Evolutionary conservation across 768 basidiomycete genomes (phyloP).

Genomic region (Auricularia sp.): DNA sequence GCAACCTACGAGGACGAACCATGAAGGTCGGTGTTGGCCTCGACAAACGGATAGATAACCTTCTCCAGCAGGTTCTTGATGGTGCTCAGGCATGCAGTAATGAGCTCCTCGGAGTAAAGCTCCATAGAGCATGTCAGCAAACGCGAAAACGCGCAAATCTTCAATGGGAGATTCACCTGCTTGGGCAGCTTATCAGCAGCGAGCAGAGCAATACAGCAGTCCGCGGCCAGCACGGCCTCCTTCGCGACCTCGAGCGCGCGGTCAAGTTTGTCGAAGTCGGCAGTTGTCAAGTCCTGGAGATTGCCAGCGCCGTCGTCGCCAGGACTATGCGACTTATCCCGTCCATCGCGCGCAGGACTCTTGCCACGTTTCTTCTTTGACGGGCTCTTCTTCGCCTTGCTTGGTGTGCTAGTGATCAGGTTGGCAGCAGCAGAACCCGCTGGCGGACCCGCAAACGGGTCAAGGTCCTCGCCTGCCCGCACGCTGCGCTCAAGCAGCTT

Average conservation of each 20-base stretch:
- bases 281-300: constrained; percentile 29
- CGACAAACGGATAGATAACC: constrained; percentile 79
- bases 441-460: constrained; percentile 43
- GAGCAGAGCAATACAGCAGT: constrained; percentile 71
- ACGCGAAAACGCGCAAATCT: not conserved
- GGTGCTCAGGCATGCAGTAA: constrained; percentile 62
- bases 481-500: constrained; percentile 75
- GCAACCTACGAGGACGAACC: constrained; percentile 20
- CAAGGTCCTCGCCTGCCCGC: constrained; percentile 61
- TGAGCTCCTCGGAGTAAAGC: constrained; percentile 92
- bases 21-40: constrained; percentile 31
- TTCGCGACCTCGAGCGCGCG: constrained; percentile 47
- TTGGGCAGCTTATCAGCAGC: constrained; percentile 73
- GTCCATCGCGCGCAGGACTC: constrained; percentile 17
- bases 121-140: constrained; percentile 20
- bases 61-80: constrained; percentile 74
- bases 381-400: constrained; percentile 7
- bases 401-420: constrained; percentile 9
- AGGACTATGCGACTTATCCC: constrained; percentile 34
- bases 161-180: constrained; percentile 43
- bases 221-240: constrained; percentile 73
- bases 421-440: constrained; percentile 22
- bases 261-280: constrained; percentile 41
- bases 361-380: constrained; percentile 33
- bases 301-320: constrained; percentile 20